phyloP scores from a whole-genome alignment of 495 filamentous ascomycete species.

The Penicillium arizonense region DNA sequence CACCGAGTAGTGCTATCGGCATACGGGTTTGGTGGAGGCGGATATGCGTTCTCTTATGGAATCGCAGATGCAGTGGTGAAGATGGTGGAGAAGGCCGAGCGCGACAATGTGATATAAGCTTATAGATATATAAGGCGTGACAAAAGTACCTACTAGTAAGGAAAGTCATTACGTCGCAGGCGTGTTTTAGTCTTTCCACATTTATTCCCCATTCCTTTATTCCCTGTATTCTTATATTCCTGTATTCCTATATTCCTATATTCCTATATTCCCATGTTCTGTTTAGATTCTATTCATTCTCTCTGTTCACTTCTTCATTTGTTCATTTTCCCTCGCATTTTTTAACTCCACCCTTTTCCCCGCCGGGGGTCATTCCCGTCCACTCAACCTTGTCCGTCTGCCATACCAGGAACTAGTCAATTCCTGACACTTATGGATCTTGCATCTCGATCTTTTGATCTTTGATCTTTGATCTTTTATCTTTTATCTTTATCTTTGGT shows the following conservation, averaged over 20 bases:
- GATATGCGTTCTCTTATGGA: conserved; percentile 46
- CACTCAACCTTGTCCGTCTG: neutral
- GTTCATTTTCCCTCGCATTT: neutral
- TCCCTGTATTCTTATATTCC: too few species aligned
- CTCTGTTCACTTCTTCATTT: neutral
- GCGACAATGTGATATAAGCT: conserved; percentile 28
- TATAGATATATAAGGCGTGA: neutral
- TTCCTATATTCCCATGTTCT: too few species aligned
- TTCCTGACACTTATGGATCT: neutral
- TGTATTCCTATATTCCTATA: too few species aligned
- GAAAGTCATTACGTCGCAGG: neutral
- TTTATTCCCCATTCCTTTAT: too few species aligned
- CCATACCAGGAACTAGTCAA: neutral
- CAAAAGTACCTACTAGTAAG: neutral
- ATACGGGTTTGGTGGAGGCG: conserved; percentile 45
- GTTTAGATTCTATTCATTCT: neutral
- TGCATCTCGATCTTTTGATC: neutral
- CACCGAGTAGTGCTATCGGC: conserved; percentile 34
- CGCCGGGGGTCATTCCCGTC: conserved; percentile 7
- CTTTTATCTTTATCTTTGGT: neutral
- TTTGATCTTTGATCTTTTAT: neutral
- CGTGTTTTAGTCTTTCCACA: neutral
- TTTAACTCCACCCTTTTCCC: neutral
- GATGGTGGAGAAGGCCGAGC: conserved; percentile 40
- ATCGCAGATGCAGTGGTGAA: conserved; percentile 37